Evolutionary conservation across 805 yeast genomes (phyloP).

Genomic region (Wickerhamomyces strasburgensis): DNA sequence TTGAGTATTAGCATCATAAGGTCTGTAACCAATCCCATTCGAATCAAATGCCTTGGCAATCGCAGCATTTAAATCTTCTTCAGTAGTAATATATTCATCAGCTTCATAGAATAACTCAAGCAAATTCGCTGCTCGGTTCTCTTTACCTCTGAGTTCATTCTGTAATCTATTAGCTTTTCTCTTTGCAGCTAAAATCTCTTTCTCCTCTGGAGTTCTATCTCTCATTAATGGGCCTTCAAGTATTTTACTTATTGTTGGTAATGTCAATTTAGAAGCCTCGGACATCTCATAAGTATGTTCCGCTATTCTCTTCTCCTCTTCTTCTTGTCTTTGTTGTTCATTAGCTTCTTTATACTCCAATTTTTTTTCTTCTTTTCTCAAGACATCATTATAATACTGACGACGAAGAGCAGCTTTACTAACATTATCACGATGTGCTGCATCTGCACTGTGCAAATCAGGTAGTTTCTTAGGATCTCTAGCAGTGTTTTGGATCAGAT

Average conservation of each 20-base stretch:
- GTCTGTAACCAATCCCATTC: slow-evolving; percentile 11
- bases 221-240: slow-evolving; percentile 68
- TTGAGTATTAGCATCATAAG: neutral
- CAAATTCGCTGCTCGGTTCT: slow-evolving; percentile 49
- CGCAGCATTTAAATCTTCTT: slow-evolving; percentile 53
- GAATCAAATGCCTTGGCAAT: slow-evolving; percentile 50
- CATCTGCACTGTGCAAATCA: slow-evolving; percentile 19
- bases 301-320: slow-evolving; percentile 27
- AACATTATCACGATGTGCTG: slow-evolving; percentile 25
- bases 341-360: slow-evolving; percentile 30
- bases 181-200: slow-evolving; percentile 48
- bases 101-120: slow-evolving; percentile 71
- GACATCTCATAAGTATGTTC: slow-evolving; percentile 36
- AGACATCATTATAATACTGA: slow-evolving; percentile 58
- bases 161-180: slow-evolving; percentile 62
- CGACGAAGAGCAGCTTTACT: slow-evolving; percentile 63
- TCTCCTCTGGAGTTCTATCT: slow-evolving; percentile 68
- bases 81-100: slow-evolving; percentile 65
- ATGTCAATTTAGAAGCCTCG: slow-evolving; percentile 56
- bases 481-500: slow-evolving; percentile 51
- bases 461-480: slow-evolving; percentile 36
- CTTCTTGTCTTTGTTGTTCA: slow-evolving; percentile 24
- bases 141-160: slow-evolving; percentile 46
- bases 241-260: slow-evolving; percentile 73
- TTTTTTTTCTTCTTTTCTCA: slow-evolving; percentile 31